Evolutionary conservation across 2,329 filamentous ascomycete genomes (phyloP), one percentile per base, ranked within the genome.

Genomic region (Fusarium sp.): DNA sequence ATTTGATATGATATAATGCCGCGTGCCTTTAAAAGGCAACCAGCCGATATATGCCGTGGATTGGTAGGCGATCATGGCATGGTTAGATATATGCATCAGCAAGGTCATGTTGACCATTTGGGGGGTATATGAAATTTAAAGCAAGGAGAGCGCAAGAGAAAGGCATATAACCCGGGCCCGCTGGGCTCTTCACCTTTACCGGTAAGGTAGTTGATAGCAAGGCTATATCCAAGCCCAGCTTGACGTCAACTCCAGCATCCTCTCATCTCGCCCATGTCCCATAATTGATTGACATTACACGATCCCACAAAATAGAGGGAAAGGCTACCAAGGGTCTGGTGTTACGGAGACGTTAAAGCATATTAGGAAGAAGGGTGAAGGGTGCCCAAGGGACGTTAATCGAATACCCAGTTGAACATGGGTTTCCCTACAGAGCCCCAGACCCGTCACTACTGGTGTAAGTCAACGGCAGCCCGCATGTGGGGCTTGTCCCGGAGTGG

Each of bases 401-500:
- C 32, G 32, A 35, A 35, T 35, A 35, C 14, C 32, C 8, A 35
- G 32, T 35, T 35, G 14, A 35, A 35, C 14, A 35, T 35, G 32
- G 32, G 14, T 8, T 35, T 35, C 8, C 32, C 32, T 35, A 35
- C 41, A 68, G 62, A 32, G 57, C 50, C 50, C n/a, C 30, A 35
- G 32, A 35, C 32, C 50, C 30, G 18, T 36, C n/a, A 24, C n/a
- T 51, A 13, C 28, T 60, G 50, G 60, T 66, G 22, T 56, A 67
- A 63, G 63, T 58, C 41, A 44, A 67, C 39, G n/a, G 59, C 39
- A 59, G 51, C 54, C 39, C 54, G 63, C 54, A 39, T 51, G 58
- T 68, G 70, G 69, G 70, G 67, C 45, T n/a, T 44, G 35, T 61
- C 70, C 59, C 56, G 22, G 18, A 47, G 61, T 70, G 69, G 69